Evolutionary conservation across 345 rosid species (phyloP), one percentile per base, ranked within the genome.

Genomic region (Rhizophora apiculata): DNA sequence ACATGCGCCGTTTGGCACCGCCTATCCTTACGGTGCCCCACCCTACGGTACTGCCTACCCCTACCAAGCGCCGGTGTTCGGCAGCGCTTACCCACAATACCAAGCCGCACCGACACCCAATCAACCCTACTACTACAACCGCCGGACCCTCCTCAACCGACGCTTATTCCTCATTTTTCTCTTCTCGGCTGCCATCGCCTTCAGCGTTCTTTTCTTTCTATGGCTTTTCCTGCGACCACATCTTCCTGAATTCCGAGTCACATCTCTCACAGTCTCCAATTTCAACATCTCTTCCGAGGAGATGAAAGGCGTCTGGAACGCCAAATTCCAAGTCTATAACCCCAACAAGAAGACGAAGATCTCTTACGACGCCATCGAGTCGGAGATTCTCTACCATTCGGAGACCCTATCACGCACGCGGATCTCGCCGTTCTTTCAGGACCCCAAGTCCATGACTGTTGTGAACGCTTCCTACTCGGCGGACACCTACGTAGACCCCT

Each of bases 141-240:
- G 67, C 34, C 92, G 88, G 71, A 29, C 82, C 56, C 18, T 76
- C 64, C 61, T 84, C 53, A 5, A 77, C 78, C 96, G 95, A 69
- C 82, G 87, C 64, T 63, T 91, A 34, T 46, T 89, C 24, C 63
- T 78, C 52, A 66, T 67, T 37, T 0, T 72, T 1, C 26, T 91
- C 55, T 64, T 82, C 37, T 58, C 75, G 60, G 63, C 62, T 15
- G 39, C 72, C 39, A 31, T 76, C 53, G 29, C 74, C 56, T 24
- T 78, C 68, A 34, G 79, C 67, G 24, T 87, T 60, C 59, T 89
- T 56, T 54, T 88, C 52, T 88, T 88, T 7, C 68, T 71, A 72
- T 82, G 91, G 85, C 85, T 93, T 34, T 86, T 89, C 5, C 72
- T 88, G 77, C 91, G 89, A 34, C 97, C 97, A 54, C 89, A 83